These are phyloP conservation scores for Solanum gracilifrons DNA, from an alignment of 257 asterid genomes.

Conservation along the genomic window DNA sequence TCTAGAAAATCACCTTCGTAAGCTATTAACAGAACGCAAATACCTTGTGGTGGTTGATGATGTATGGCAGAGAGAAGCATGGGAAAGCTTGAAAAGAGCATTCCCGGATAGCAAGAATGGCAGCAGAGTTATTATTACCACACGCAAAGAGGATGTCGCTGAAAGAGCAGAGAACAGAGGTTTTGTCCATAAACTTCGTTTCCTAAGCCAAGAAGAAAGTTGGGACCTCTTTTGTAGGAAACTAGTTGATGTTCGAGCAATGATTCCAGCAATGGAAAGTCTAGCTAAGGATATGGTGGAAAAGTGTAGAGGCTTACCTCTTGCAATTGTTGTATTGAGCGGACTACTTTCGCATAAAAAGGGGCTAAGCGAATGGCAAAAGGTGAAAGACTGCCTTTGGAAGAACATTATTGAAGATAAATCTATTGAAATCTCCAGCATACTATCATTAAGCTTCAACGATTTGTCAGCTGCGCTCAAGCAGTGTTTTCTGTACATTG, in stretches of 20 bases:
- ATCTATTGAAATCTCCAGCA: too few relatives aligned
- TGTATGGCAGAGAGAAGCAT: not conserved
- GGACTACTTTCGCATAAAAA: too few relatives aligned
- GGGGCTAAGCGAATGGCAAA: too few relatives aligned
- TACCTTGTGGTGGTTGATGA: constrained; percentile 1
- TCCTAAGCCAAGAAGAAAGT: not conserved
- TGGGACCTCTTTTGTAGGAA: not conserved
- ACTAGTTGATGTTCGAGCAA: not conserved
- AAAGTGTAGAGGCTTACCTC: too few relatives aligned
- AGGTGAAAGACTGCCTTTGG: too few relatives aligned
- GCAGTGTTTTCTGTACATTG: too few relatives aligned
- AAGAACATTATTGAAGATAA: too few relatives aligned
- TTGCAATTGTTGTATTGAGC: too few relatives aligned
- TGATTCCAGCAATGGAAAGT: not conserved
- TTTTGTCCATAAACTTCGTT: not conserved
- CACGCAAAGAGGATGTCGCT: not conserved
- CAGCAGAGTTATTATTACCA: constrained; percentile 1
- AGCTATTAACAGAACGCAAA: not conserved
- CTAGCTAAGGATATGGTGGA: not conserved
- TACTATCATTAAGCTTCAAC: too few relatives aligned
- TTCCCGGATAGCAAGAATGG: not conserved
- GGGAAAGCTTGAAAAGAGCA: not conserved
- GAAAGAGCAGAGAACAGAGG: not conserved
- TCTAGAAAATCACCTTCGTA: not conserved
- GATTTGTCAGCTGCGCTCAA: too few relatives aligned